Conservation (phyloP, 169 alveolate species). For the Babesia bovis region DNA sequence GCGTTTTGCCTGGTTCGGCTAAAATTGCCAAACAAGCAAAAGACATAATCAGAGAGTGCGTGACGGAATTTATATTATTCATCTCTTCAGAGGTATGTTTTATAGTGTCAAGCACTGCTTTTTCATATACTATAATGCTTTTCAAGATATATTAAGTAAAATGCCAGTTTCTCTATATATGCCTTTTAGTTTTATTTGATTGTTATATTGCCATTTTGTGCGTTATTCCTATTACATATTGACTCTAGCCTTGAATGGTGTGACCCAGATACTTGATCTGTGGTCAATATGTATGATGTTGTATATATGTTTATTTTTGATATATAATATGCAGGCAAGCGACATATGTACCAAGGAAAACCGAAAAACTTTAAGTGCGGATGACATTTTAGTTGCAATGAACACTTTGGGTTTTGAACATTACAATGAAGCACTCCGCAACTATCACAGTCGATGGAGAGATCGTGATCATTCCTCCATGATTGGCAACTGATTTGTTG, state of each 20-base stretch:
- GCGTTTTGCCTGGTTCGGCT: conserved; percentile 89
- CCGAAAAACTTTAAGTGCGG: conserved; percentile 93
- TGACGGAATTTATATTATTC: conserved; percentile 91
- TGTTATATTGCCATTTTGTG: too few relatives aligned
- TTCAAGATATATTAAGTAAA: too few relatives aligned
- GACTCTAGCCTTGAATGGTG: too few relatives aligned
- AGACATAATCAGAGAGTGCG: conserved; percentile 93
- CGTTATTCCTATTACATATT: too few relatives aligned
- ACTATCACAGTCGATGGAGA: conserved; percentile 47
- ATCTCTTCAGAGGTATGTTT: conserved; percentile 87
- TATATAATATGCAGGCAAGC: conserved; percentile 79
- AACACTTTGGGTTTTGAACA: conserved; percentile 85
- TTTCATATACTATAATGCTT: too few relatives aligned
- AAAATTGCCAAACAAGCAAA: conserved; percentile 93
- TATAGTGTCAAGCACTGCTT: not conserved
- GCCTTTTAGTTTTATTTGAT: too few relatives aligned
- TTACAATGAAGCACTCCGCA: conserved; percentile 43
- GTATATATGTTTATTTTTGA: not conserved
- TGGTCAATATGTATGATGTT: too few relatives aligned
- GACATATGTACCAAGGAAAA: conserved; percentile 89
- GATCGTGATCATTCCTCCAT: conserved; percentile 28
- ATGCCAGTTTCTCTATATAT: too few relatives aligned
- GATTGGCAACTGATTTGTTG: not conserved
- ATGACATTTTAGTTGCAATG: conserved; percentile 90
- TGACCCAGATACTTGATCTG: too few relatives aligned